A percentile compares a stretch with the other conserved stretches of the same genome.
These are phyloP conservation scores for Pseudevernia furfuracea DNA, from an alignment of 495 filamentous ascomycete species.

Conservation along the genomic window DNA sequence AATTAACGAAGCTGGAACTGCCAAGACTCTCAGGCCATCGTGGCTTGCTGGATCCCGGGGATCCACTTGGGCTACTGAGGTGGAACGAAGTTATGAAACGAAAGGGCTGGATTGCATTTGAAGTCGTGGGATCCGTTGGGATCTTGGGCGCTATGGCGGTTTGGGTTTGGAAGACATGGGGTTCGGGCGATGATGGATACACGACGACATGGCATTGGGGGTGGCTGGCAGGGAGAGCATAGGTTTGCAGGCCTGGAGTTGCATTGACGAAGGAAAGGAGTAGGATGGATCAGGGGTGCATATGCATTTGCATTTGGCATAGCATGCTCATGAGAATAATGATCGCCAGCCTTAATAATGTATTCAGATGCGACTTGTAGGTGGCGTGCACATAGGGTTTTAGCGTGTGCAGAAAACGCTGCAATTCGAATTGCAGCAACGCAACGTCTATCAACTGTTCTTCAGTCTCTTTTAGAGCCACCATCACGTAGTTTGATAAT, in stretches of 20 bases:
- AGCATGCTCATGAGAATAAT: not conserved
- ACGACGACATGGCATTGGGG: constrained; percentile 7
- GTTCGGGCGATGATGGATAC: constrained; percentile 8
- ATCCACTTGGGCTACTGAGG: constrained; percentile 69
- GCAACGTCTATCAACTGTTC: too few relatives aligned
- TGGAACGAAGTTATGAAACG: constrained; percentile 60
- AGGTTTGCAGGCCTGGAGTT: not conserved
- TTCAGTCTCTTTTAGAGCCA: too few relatives aligned
- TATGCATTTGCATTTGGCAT: not conserved
- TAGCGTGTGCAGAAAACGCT: too few relatives aligned
- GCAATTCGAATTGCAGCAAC: too few relatives aligned
- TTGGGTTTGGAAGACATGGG: constrained; percentile 49
- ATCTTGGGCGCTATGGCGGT: constrained; percentile 66
- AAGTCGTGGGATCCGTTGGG: constrained; percentile 69
- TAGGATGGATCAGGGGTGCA: constrained; percentile 1
- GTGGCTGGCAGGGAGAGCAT: constrained; percentile 13
- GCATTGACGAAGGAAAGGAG: constrained; percentile 13
- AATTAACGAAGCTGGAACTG: not conserved
- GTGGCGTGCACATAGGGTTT: too few relatives aligned
- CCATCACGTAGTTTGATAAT: too few relatives aligned
- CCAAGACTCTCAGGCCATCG: constrained; percentile 18
- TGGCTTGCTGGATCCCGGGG: constrained; percentile 43
- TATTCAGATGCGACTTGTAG: not conserved
- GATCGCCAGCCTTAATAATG: not conserved
- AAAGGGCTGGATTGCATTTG: constrained; percentile 61